These are phyloP conservation scores for Fusarium hostae DNA, from an alignment of 2,329 filamentous ascomycete genomes.

Conservation along the genomic window DNA sequence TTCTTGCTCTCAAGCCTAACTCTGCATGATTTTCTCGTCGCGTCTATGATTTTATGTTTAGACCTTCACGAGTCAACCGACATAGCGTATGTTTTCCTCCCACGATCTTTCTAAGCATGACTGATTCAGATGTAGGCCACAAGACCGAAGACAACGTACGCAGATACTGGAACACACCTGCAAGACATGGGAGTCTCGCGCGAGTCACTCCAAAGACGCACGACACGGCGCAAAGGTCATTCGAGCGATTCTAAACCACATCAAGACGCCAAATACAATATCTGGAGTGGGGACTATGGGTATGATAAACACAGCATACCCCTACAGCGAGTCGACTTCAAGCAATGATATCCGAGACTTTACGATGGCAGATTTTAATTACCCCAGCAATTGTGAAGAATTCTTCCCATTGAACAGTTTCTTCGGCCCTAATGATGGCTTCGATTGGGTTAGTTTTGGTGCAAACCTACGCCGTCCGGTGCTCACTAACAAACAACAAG, in stretches of 20 bases:
- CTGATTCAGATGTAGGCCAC: constrained; percentile 33
- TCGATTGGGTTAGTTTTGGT: constrained; percentile 55
- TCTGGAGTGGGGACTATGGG: constrained; percentile 6
- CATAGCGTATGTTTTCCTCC: constrained; percentile 47
- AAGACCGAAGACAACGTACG: constrained; percentile 51
- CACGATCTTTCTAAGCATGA: neutral
- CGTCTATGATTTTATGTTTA: constrained; percentile 69
- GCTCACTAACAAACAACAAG: constrained; percentile 30
- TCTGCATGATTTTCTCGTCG: constrained; percentile 67
- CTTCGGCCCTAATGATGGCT: constrained; percentile 47
- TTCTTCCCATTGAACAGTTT: constrained; percentile 52
- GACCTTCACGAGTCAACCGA: constrained; percentile 56
- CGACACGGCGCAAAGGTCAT: constrained; percentile 56
- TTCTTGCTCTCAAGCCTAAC: constrained; percentile 65
- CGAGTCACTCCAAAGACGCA: constrained; percentile 54
- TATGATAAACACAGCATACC: neutral
- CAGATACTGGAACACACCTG: constrained; percentile 54
- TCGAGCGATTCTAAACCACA: constrained; percentile 54
- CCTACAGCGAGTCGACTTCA: constrained; percentile 1
- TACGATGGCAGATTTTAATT: constrained; percentile 23
- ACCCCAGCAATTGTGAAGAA: constrained; percentile 47
- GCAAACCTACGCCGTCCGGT: neutral
- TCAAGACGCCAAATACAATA: constrained; percentile 40
- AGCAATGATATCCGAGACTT: constrained; percentile 11
- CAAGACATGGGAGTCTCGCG: constrained; percentile 56